Evolutionary conservation across 371 early-diverging fungal genomes (phyloP), one percentile per base, ranked within the genome.

Genomic region (Haplosporangium sp.): DNA sequence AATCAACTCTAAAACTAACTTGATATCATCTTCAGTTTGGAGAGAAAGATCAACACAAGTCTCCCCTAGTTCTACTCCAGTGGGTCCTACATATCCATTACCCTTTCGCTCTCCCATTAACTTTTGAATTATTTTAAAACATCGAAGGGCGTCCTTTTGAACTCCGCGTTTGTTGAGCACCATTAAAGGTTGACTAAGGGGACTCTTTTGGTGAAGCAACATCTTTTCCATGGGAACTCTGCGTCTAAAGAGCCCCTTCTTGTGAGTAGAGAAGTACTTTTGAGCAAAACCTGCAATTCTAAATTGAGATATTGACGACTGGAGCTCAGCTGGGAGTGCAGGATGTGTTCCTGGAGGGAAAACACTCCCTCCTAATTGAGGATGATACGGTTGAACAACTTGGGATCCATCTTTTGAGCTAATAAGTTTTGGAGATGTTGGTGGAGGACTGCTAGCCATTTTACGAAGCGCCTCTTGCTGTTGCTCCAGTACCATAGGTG

Each of bases 281-380:
- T 91, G 85, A 4, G 98, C 98, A 88, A 94, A 98, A 0, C 96
- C 95, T 44, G 95, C 95, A 74, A 98, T 95, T 20, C 91, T 88
- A 84, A 95, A 96, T 66, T 92, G 90, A 44, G 82, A 89, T n/a
- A 96, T 92, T 53, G 96, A 94, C 8, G 88, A 69, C 70, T 90
- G 88, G 52, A 95, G 74, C 52, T 88, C 90, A 44, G 85, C 74
- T 11, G 96, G 94, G 27, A 92, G 82, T 27, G 84, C 72, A 45
- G 82, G 82, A 17, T 61, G 72, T 2, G 71, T 58, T 20, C 69
- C 72, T 11, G 59, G 53, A 7, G 61, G 59, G 19, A 45, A 34
- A 8, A 60, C 9, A 4, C 34, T 55, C 5, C 64, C 61, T 0
- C 47, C 65, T 6, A 40, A 19, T 47, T 19, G 60, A 4, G 50